These are phyloP conservation scores for Phlegmacium glaucopus DNA, from an alignment of 768 basidiomycete genomes.

Conservation along the genomic window DNA sequence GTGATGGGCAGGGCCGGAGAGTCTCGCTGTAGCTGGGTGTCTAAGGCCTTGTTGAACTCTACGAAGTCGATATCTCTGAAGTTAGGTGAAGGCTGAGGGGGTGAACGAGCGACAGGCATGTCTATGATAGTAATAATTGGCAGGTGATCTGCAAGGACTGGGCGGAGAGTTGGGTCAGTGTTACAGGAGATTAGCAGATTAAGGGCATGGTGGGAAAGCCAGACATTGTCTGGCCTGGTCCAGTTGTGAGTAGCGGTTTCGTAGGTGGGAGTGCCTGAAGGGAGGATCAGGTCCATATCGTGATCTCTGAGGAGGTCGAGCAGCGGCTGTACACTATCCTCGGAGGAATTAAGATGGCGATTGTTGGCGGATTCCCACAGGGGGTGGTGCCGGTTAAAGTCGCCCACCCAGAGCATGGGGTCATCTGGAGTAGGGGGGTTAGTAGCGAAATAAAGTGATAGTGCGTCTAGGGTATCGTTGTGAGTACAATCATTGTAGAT, in stretches of 20 bases:
- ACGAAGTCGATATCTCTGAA: conserved; percentile 21
- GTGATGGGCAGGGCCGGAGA: not conserved
- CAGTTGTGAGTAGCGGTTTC: conserved; percentile 13
- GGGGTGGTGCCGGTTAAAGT: conserved; percentile 31
- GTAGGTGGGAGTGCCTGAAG: conserved; percentile 24
- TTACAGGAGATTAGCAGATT: conserved; percentile 19
- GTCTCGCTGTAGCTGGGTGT: not conserved
- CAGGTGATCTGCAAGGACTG: conserved; percentile 28
- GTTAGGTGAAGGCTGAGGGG: conserved; percentile 6
- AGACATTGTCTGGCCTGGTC: no score
- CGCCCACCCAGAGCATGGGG: conserved; percentile 12
- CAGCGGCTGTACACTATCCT: conserved; percentile 6
- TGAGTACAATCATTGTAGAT: conserved; percentile 17
- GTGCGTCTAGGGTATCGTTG: conserved; percentile 3
- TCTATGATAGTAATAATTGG: conserved; percentile 25
- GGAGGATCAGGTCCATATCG: conserved; percentile 27
- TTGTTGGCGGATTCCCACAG: conserved; percentile 22
- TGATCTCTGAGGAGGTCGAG: conserved; percentile 15
- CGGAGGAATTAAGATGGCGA: conserved; percentile 14
- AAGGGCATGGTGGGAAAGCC: conserved; percentile 5
- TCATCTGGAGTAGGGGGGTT: not conserved
- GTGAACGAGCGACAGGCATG: conserved; percentile 1
- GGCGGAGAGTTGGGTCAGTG: conserved; percentile 6
- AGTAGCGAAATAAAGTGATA: not conserved
- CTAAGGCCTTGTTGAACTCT: conserved; percentile 13